Evolutionary conservation across 1,284 basidiomycete genomes (phyloP).

Genomic region (Cutaneotrichosporon sp.): DNA sequence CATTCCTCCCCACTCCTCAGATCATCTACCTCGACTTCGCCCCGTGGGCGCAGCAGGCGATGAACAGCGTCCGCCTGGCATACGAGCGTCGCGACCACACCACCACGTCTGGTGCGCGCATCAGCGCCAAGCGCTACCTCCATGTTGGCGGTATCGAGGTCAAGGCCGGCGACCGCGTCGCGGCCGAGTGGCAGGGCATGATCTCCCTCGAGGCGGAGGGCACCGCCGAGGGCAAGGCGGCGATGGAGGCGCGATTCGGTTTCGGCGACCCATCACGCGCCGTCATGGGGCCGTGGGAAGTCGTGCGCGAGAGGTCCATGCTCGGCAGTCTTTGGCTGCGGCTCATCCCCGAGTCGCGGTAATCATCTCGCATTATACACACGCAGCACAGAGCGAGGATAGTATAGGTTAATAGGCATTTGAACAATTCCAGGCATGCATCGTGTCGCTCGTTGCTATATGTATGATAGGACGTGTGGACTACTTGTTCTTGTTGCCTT

Average conservation of each 20-base stretch:
- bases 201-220: conserved; percentile 48
- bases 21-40: conserved; percentile 46
- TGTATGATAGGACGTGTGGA: too few species aligned
- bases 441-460: conserved; percentile 1
- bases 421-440: conserved; percentile 3
- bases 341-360: conserved; percentile 24
- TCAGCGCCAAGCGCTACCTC: conserved; percentile 48
- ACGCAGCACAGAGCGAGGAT: not conserved
- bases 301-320: conserved; percentile 46
- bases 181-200: conserved; percentile 44
- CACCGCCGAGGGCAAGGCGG: conserved; percentile 42
- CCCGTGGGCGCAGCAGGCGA: conserved; percentile 38
- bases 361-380: not conserved
- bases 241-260: conserved; percentile 37
- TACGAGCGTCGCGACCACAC: conserved; percentile 47
- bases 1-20: conserved; percentile 44
- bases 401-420: too few species aligned
- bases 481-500: conserved; percentile 17
- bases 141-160: conserved; percentile 48
- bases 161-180: conserved; percentile 20
- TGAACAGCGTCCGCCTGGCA: conserved; percentile 40
- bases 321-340: conserved; percentile 46
- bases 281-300: conserved; percentile 41
- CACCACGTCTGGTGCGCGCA: conserved; percentile 40
- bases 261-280: conserved; percentile 21